Percentiles rank a stretch among this genome's conserved stretches.
Conservation (phyloP, 192 early-diverging fungal species). For the Pecoramyces ruminantium region DNA sequence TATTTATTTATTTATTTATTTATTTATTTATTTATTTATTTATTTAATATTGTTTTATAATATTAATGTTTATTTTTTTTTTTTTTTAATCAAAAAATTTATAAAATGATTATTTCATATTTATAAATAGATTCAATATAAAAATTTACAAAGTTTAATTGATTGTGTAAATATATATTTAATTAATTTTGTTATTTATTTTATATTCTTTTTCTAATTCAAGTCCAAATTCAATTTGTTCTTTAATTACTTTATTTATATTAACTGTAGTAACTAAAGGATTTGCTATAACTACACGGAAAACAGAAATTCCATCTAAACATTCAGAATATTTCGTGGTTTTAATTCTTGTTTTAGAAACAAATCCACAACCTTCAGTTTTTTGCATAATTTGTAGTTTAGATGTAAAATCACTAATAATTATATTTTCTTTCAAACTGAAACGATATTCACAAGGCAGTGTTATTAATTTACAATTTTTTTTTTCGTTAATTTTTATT, state of each 20-base stretch:
- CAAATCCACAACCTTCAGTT: conserved; percentile 11
- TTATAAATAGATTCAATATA: too few species aligned
- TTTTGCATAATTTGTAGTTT: neutral
- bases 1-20: too few species aligned
- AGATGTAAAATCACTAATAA: neutral
- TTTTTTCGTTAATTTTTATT: conserved; percentile 7
- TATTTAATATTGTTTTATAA: too few species aligned
- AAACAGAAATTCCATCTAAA: conserved; percentile 17
- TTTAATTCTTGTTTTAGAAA: conserved; percentile 19
- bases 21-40: too few species aligned
- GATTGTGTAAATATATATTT: too few species aligned
- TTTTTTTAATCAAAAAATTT: too few species aligned
- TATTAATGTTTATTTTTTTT: too few species aligned
- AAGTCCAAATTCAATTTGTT: conserved; percentile 16
- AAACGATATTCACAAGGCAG: too few species aligned
- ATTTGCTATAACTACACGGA: conserved; percentile 34
- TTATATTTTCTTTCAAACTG: neutral
- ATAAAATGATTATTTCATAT: too few species aligned
- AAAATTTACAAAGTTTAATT: too few species aligned
- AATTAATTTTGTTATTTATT: too few species aligned
- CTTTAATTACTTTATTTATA: conserved; percentile 19
- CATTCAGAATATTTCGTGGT: neutral
- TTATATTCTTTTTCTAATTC: conserved; percentile 14
- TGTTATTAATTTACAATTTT: conserved; percentile 11
- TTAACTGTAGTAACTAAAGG: conserved; percentile 32